Conservation (phyloP, 345 rosid genomes). For the Pugionium dolabratum region DNA sequence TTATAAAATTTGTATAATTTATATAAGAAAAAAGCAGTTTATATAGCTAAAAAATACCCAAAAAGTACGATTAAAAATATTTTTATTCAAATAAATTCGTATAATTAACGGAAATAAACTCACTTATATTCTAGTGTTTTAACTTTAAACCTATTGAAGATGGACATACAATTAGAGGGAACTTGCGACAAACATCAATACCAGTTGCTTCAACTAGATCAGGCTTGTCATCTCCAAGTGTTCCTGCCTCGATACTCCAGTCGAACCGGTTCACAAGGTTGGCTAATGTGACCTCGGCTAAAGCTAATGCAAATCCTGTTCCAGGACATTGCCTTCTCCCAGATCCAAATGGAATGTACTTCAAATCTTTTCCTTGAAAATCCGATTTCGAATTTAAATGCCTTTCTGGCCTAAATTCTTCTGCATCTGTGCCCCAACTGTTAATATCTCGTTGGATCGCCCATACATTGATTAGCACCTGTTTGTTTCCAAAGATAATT, state of each 20-base stretch:
- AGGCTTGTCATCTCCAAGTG: conserved; percentile 1
- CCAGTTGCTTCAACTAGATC: conserved; percentile 9
- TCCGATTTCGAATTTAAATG: not conserved
- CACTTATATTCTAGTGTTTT: too few relatives aligned
- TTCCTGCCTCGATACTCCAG: not conserved
- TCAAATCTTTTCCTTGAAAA: conserved; percentile 12
- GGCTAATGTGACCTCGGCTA: conserved; percentile 1
- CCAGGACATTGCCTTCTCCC: conserved; percentile 22
- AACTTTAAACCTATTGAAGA: not conserved
- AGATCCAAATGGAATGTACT: conserved; percentile 13
- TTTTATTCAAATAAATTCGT: too few relatives aligned
- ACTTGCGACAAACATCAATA: conserved; percentile 12
- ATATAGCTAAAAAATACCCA: too few relatives aligned
- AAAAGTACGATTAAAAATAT: too few relatives aligned
- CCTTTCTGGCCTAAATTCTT: conserved; percentile 47
- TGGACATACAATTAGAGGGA: conserved; percentile 11
- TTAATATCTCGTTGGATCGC: conserved; percentile 34
- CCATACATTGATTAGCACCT: conserved; percentile 34
- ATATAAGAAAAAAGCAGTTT: too few relatives aligned
- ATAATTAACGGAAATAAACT: too few relatives aligned
- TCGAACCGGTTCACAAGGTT: conserved; percentile 6
- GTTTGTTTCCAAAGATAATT: too few relatives aligned
- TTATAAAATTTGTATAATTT: too few relatives aligned
- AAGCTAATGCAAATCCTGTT: not conserved
- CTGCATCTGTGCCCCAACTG: conserved; percentile 50